phyloP scores from a whole-genome alignment of 306 rosid species.

The Lathyrus aphaca region DNA sequence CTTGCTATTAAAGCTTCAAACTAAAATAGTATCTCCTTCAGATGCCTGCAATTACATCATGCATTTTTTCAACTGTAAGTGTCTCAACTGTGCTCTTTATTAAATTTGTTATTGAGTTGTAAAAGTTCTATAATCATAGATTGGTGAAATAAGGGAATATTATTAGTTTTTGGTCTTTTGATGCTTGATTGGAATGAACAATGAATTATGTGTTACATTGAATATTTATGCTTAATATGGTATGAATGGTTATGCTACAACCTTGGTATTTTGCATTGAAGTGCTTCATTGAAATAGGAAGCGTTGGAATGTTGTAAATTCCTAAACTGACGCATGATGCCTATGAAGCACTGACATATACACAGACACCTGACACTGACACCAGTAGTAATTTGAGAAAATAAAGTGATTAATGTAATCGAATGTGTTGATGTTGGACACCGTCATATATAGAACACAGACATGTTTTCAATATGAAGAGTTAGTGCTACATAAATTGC shows the following conservation, averaged over 20 bases:
- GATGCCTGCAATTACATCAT: constrained; percentile 86
- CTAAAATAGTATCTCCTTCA: constrained; percentile 68
- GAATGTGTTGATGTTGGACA: not conserved
- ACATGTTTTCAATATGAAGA: not conserved
- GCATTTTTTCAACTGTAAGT: constrained; percentile 89
- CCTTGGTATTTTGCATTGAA: not conserved
- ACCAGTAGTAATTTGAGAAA: not conserved
- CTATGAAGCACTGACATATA: not conserved
- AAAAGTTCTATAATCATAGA: not conserved
- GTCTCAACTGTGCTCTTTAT: constrained; percentile 12
- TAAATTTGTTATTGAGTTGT: too few species aligned
- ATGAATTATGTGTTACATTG: constrained; percentile 15
- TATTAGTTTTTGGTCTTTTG: constrained; percentile 8
- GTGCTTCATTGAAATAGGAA: not conserved
- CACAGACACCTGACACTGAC: not conserved
- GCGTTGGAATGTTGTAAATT: constrained; percentile 7
- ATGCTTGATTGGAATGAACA: constrained; percentile 23
- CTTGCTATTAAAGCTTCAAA: constrained; percentile 67
- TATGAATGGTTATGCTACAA: not conserved
- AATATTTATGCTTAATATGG: constrained; percentile 12
- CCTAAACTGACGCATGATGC: not conserved
- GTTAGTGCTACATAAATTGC: not conserved
- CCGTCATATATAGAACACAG: not conserved
- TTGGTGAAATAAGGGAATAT: not conserved
- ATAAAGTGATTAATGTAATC: constrained; percentile 2